Evolutionary conservation across 73 alveolate species (phyloP).

Genomic region (Tetrahymena borealis): DNA sequence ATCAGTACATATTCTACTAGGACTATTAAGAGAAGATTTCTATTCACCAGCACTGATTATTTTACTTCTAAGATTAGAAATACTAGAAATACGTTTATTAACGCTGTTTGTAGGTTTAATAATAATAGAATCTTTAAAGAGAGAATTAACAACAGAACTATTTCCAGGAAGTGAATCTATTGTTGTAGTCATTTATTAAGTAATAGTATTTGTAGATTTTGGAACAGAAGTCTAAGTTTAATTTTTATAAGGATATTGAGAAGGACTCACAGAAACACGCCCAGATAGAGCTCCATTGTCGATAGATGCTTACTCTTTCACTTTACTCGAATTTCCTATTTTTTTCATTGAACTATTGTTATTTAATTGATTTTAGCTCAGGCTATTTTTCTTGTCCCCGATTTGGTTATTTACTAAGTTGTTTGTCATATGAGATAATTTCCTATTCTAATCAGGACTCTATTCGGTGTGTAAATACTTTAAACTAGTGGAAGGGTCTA

Average conservation of each 20-base stretch:
- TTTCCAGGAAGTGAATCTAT: neutral
- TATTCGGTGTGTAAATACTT: neutral
- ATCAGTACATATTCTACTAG: neutral
- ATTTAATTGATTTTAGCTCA: neutral
- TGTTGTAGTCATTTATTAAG: neutral
- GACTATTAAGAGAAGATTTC: neutral
- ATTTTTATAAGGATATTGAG: neutral
- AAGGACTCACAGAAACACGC: neutral
- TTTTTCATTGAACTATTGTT: neutral
- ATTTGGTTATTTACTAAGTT: neutral
- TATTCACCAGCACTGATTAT: neutral
- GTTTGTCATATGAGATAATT: neutral
- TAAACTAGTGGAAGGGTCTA: neutral
- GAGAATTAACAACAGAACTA: neutral
- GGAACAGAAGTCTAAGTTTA: neutral
- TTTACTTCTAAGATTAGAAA: neutral
- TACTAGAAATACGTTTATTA: neutral
- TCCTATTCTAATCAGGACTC: neutral
- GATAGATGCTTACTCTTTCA: neutral
- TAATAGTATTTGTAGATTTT: neutral
- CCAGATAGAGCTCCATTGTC: neutral
- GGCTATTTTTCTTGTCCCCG: neutral
- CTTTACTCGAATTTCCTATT: neutral
- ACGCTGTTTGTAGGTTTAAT: neutral
- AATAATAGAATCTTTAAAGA: neutral